Evolutionary conservation across 78 protist genomes (phyloP), one percentile per base, ranked within the genome.

Genomic region (Dictyostelium firmibasis): DNA sequence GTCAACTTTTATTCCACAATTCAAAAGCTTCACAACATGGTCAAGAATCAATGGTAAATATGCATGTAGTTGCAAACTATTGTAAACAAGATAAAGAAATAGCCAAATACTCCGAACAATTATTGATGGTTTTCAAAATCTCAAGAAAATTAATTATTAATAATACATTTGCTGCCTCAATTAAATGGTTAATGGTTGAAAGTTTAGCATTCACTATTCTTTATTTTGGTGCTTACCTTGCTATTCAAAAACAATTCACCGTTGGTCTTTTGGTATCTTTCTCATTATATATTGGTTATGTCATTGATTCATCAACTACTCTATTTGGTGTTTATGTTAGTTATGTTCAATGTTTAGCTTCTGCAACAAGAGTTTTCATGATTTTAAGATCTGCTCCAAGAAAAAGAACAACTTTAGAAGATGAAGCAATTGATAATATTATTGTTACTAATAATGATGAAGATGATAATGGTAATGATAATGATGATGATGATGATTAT

Each of bases 111-210:
- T 14, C 47, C 3, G 70, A 31, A 4, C 79, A 50, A 7, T n/a
- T 81, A 3, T 38, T 25, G 44, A 62, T 33, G 27, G 94, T 89
- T 9, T 89, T 69, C 33, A 14, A 47, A 25, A 89, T 82, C 3
- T 86, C 94, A 10, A 60, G 87, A 70, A 57, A 57, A 53, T 31
- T 89, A 4, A 89, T 89, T 70, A 33, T 89, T 13, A 81, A 72
- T 23, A 81, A 78, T 33, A 89, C 94, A 1, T 89, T 89, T 27
- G 86, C 94, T 2, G 23, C 78, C 0, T 89, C 94, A 5, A 27
- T 89, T 27, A 89, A 89, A 70, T 89, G 94, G 94, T 50, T 89
- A n/a, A 44, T 89, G 87, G 94, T 89, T 31, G 94, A 89, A 27
- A 35, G 53, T 7, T 47, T 89, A 16, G 94, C 94, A 43, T 89